Percentiles rank a stretch among this genome's conserved stretches.
Conservation (phyloP, 1,284 basidiomycete genomes). For the Ustilago hordei region DNA sequence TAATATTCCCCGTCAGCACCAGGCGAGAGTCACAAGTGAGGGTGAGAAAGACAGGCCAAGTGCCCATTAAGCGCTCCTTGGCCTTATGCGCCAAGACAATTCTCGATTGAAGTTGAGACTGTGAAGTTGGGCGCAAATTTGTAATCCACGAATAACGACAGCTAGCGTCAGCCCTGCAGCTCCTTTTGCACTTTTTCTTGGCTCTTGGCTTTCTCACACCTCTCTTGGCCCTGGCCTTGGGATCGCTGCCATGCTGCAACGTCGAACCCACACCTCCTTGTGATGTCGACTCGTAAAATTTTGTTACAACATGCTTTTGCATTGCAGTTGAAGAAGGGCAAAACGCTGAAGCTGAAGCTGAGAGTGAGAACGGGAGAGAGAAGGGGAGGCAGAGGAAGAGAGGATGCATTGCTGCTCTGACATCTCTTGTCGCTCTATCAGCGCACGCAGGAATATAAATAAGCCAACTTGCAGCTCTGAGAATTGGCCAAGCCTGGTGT, state of each 20-base stretch:
- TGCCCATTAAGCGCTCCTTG: neutral
- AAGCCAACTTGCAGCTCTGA: neutral
- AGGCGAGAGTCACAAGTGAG: too few relatives aligned
- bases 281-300: neutral
- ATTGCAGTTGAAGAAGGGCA: neutral
- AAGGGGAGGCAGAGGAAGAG: neutral
- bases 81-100: neutral
- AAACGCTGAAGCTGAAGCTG: neutral
- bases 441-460: neutral
- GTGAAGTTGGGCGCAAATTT: neutral
- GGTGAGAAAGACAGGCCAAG: neutral
- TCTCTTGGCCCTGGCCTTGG: neutral
- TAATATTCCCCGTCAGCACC: too few relatives aligned
- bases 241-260: neutral
- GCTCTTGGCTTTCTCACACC: neutral
- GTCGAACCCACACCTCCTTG: neutral
- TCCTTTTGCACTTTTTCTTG: neutral
- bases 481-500: neutral
- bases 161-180: neutral
- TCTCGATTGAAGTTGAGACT: conserved; percentile 4
- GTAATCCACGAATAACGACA: neutral
- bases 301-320: too few relatives aligned
- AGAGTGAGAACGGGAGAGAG: neutral
- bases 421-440: neutral
- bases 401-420: neutral